Evolutionary conservation across 129 eudicot species (phyloP).

Genomic region (Gnaphalium uliginosum): DNA sequence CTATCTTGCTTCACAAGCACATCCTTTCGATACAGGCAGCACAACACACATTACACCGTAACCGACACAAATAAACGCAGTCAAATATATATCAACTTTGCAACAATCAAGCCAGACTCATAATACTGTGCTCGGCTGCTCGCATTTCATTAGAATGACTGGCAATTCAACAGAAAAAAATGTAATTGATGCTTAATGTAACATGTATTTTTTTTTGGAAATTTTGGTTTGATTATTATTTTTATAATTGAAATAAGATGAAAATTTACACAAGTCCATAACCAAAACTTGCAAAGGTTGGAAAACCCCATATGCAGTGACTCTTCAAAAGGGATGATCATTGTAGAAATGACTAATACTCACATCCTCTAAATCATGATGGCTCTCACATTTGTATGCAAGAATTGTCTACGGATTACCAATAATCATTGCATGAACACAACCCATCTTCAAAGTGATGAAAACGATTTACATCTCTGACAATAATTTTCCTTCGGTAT

Average conservation of each 20-base stretch:
- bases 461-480: slow-evolving; percentile 44
- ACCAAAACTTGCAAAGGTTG: background rate
- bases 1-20: background rate
- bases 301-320: background rate
- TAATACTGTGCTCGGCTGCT: background rate
- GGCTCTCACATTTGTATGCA: background rate
- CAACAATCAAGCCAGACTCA: no score
- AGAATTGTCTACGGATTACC: slow-evolving; percentile 17
- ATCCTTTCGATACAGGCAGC: background rate
- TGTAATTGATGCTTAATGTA: background rate
- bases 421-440: slow-evolving; percentile 44
- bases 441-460: slow-evolving; percentile 43
- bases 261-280: background rate
- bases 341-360: background rate
- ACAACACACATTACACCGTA: background rate
- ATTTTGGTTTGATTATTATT: background rate
- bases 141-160: background rate
- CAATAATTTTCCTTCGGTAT: slow-evolving; percentile 26
- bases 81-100: background rate
- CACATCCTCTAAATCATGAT: background rate
- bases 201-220: background rate
- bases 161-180: background rate
- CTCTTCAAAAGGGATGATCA: background rate
- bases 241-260: background rate
- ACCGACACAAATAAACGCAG: background rate